Conservation (phyloP, 352 stramenopile species). For the Thalassiosira exigua region DNA sequence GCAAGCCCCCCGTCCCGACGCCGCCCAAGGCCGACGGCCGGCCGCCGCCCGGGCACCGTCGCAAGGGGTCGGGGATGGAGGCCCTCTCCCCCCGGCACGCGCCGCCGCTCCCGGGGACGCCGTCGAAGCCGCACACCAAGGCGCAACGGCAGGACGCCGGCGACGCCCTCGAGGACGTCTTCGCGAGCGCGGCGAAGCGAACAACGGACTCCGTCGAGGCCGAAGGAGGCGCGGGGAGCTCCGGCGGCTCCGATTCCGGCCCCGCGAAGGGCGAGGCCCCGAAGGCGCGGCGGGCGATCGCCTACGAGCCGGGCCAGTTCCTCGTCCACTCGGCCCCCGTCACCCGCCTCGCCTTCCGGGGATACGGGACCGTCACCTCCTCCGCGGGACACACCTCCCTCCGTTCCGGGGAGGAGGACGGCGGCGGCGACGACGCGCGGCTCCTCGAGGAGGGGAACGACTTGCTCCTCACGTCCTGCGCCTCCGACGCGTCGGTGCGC, state of each 20-base stretch:
- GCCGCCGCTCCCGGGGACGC: slow-evolving; percentile 25
- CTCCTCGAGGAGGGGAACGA: slow-evolving; percentile 72
- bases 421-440: slow-evolving; percentile 9
- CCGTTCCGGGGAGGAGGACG: background rate
- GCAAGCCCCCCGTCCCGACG: too few relatives aligned
- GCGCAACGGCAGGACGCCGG: slow-evolving; percentile 18
- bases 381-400: slow-evolving; percentile 41
- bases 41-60: slow-evolving; percentile 36
- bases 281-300: slow-evolving; percentile 40
- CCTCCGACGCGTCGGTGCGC: slow-evolving; percentile 58
- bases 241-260: too few relatives aligned
- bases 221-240: background rate
- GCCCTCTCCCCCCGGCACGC: slow-evolving; percentile 9
- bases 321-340: slow-evolving; percentile 74
- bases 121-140: slow-evolving; percentile 3
- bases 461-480: slow-evolving; percentile 79
- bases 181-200: background rate
- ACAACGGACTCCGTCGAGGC: background rate
- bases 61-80: slow-evolving; percentile 28
- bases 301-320: slow-evolving; percentile 82
- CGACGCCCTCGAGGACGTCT: slow-evolving; percentile 38
- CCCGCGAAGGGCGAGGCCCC: background rate
- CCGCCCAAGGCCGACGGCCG: slow-evolving; percentile 1
- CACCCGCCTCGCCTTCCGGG: slow-evolving; percentile 76
- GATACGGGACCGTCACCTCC: slow-evolving; percentile 66